Percentiles rank a stretch among this genome's conserved stretches.
These are phyloP conservation scores for Pythium coloratum DNA, from an alignment of 352 stramenopile species.

Conservation along the genomic window DNA sequence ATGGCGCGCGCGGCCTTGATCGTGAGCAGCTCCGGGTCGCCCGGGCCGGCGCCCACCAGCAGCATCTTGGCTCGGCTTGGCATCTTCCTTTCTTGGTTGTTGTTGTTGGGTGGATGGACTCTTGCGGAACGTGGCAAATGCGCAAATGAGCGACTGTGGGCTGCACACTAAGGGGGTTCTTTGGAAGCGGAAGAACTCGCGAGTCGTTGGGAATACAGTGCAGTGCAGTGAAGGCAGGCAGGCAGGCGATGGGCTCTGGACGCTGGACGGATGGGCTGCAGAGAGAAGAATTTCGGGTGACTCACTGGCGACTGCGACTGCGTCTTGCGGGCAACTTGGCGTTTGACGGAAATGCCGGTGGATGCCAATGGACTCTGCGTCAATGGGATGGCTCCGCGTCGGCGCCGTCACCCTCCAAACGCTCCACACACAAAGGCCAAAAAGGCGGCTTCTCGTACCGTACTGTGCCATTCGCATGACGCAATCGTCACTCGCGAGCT, in stretches of 20 bases:
- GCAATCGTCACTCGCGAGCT: slow-evolving; percentile 12
- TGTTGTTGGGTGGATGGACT: background rate
- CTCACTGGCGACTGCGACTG: background rate
- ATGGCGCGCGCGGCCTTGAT: slow-evolving; percentile 89
- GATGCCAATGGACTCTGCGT: background rate
- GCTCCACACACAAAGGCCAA: too few species aligned
- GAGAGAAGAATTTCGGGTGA: background rate
- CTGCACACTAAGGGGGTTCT: too few species aligned
- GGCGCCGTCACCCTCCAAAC: slow-evolving; percentile 11
- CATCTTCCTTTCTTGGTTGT: slow-evolving; percentile 1
- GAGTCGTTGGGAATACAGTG: background rate
- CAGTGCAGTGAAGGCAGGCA: background rate
- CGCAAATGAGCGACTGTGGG: background rate
- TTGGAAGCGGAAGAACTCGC: slow-evolving; percentile 5
- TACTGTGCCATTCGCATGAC: slow-evolving; percentile 8
- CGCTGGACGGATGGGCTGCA: background rate
- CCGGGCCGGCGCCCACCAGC: slow-evolving; percentile 90
- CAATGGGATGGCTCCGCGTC: slow-evolving; percentile 16
- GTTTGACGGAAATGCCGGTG: background rate
- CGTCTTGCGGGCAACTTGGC: background rate
- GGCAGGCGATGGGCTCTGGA: background rate
- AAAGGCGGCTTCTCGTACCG: background rate
- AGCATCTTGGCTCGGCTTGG: slow-evolving; percentile 47
- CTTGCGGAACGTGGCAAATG: background rate
- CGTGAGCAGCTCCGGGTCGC: slow-evolving; percentile 95